phyloP scores from a whole-genome alignment of 345 rosid genomes.

The Odontarrhena argentea region DNA sequence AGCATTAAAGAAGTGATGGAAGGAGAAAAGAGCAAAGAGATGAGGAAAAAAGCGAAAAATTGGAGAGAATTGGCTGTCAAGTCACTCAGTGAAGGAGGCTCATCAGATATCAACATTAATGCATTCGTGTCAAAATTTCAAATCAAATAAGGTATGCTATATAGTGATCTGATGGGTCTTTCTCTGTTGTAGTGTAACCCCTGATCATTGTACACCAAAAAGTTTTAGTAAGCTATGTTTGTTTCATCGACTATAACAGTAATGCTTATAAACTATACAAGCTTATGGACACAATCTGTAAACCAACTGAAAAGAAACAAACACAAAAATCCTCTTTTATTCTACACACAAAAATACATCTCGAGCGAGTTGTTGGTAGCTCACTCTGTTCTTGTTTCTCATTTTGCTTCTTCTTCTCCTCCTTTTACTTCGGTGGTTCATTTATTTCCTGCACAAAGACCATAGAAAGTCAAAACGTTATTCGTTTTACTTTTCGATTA shows the following conservation, averaged over 20 bases:
- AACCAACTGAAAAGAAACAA: background rate
- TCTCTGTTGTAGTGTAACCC: slow-evolving; percentile 22
- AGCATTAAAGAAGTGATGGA: slow-evolving; percentile 59
- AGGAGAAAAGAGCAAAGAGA: slow-evolving; percentile 47
- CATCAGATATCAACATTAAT: slow-evolving; percentile 52
- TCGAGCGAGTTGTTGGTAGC: slow-evolving; percentile 15
- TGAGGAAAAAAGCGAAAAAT: slow-evolving; percentile 46
- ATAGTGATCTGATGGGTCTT: background rate
- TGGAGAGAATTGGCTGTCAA: slow-evolving; percentile 54
- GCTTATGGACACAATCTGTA: background rate
- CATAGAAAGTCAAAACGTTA: slow-evolving; percentile 1
- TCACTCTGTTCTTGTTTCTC: slow-evolving; percentile 22
- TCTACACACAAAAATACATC: slow-evolving; percentile 25
- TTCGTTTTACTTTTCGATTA: background rate
- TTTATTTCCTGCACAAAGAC: slow-evolving; percentile 35
- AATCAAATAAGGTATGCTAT: slow-evolving; percentile 6
- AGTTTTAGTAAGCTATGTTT: no score
- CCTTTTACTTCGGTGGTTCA: background rate
- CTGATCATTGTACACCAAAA: background rate
- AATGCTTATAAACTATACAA: slow-evolving; percentile 20
- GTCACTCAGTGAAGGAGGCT: slow-evolving; percentile 55
- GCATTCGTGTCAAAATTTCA: slow-evolving; percentile 38
- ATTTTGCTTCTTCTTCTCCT: slow-evolving; percentile 4
- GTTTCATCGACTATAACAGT: background rate
- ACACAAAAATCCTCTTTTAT: background rate